Conservation (phyloP, 805 yeast genomes). For the Yamadazyma ubonensis region DNA sequence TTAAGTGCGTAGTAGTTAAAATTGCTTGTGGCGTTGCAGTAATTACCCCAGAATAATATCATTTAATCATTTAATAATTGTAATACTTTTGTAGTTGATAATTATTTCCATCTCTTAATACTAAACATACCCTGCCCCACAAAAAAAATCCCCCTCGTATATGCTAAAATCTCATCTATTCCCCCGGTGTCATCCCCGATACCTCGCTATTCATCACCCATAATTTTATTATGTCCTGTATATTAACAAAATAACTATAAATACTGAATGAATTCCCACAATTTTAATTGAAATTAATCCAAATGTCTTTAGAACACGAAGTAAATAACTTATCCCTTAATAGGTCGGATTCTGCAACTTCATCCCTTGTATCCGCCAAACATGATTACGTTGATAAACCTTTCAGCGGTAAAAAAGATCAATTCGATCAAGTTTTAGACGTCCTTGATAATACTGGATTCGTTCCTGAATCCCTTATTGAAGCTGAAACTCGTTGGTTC, state of each 20-base stretch:
- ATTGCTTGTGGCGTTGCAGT: no score
- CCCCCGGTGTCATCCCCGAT: not conserved
- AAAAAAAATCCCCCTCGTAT: not conserved
- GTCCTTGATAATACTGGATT: constrained; percentile 79
- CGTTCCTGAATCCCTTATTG: constrained; percentile 84
- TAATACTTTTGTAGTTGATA: no score
- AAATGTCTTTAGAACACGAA: constrained; percentile 16
- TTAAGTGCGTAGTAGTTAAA: no score
- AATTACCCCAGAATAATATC: no score
- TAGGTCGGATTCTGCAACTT: constrained; percentile 27
- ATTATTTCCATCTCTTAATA: no score
- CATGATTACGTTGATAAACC: constrained; percentile 73
- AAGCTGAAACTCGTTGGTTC: constrained; percentile 85
- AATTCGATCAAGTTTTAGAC: constrained; percentile 79
- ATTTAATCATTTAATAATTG: no score
- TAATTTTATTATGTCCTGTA: not conserved
- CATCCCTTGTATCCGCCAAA: constrained; percentile 29
- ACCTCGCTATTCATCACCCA: constrained; percentile 1
- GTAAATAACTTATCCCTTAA: constrained; percentile 23
- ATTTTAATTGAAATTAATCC: not conserved
- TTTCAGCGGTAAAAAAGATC: constrained; percentile 78
- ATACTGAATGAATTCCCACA: constrained; percentile 3
- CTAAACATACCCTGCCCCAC: not conserved
- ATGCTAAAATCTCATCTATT: not conserved
- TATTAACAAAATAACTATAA: constrained; percentile 1